A percentile compares a stretch with the other conserved stretches of the same genome.
These are phyloP conservation scores for Suillus bovinus DNA, from an alignment of 768 basidiomycete genomes.

Conservation along the genomic window DNA sequence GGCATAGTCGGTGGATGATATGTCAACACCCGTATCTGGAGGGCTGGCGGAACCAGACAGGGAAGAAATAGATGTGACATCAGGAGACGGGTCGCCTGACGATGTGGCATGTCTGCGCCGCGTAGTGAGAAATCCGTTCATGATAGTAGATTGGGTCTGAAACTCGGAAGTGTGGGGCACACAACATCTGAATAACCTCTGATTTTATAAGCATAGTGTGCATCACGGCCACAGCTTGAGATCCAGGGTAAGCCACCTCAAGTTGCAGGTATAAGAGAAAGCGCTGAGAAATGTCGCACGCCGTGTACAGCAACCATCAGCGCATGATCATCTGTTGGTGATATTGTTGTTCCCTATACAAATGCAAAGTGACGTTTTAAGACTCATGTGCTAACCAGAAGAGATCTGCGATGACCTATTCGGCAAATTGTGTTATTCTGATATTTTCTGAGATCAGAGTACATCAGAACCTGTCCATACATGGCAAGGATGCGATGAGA, in stretches of 20 bases:
- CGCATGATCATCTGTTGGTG: neutral
- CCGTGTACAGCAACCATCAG: neutral
- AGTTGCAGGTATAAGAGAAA: neutral
- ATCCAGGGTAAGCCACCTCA: neutral
- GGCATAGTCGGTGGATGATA: constrained; percentile 41
- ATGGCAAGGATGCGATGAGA: neutral
- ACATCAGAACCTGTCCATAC: neutral
- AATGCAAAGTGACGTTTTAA: neutral
- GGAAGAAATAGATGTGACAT: constrained; percentile 4
- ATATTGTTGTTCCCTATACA: neutral
- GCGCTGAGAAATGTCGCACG: neutral
- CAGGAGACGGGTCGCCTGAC: neutral
- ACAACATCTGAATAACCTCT: neutral
- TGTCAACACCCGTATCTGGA: constrained; percentile 4
- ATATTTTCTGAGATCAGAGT: neutral
- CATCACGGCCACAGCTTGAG: too few relatives aligned
- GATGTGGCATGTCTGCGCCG: neutral
- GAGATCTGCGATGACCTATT: neutral
- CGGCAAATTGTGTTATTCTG: neutral
- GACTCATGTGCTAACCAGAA: neutral
- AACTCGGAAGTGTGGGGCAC: neutral
- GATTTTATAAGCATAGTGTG: neutral
- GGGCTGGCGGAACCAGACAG: neutral
- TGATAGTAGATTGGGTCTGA: neutral
- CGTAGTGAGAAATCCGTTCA: neutral